Base-by-base conservation (phyloP, 768 basidiomycete species). In the Coprinopsis cinerea region DNA sequence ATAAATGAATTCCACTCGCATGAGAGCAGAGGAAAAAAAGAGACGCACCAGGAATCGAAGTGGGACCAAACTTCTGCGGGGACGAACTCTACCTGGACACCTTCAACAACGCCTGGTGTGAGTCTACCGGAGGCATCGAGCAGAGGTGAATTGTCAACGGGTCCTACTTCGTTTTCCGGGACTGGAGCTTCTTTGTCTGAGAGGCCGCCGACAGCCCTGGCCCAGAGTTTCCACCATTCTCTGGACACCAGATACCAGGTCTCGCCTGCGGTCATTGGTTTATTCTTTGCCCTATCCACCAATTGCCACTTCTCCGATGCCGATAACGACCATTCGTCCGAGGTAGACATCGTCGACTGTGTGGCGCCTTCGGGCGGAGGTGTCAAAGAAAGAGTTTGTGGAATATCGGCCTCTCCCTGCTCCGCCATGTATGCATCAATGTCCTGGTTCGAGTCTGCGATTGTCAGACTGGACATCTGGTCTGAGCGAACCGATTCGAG, bases 191-290 rank as follows among this genome's bases (percentile, higher is more conserved):
- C 75, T 66, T 88, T 90, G 72, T 85, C 84, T 23, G 72, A 60
- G 54, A 80, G 67, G 24, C 85, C 87, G 0, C 78, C 74, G 59
- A 84, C 84, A 10, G 88, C 89, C 57, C 78, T 79, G 53, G 74
- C 67, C 85, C 88, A 94, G 27, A 81, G 78, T 51, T 76, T 76
- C 70, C 77, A 88, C 92, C 92, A 95, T 18, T 59, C 57, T 43
- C 76, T 66, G 18, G 83, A 74, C 24, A 94, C 72, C 43, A 94
- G 67, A 67, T 80, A 92, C 91, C 91, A 93, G 7, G 74, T 81
- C 44, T 91, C 81, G 39, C 86, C 86, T 6, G 74, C 67, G 25
- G 72, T 67, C 75, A 92, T 79, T 35, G 71, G 67, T 39, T 59
- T 63, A 34, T 57, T 59, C 57, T 77, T 76, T 13, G 72, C 72